Evolutionary conservation across 2,329 filamentous ascomycete species (phyloP), one percentile per base, ranked within the genome.

Genomic region (Dactylellina leptospora): DNA sequence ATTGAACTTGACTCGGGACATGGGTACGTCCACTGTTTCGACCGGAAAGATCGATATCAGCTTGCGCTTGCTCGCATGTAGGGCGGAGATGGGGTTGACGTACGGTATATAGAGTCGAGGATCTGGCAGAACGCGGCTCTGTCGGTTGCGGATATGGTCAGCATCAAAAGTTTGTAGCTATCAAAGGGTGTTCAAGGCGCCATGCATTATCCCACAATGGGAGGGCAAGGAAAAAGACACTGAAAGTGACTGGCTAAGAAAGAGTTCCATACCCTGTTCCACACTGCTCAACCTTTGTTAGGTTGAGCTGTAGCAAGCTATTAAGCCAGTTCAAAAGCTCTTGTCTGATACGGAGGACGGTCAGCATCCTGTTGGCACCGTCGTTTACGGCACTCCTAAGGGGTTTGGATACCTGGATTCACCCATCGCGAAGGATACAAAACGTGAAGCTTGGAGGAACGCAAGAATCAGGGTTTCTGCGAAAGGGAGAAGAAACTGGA

Each of bases 251-350:
- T 33, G 6, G 30, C 13, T 13, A 33, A 33, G n/a, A n/a, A n/a
- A n/a, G 20, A 38, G 40, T n/a, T 47, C 59, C 70, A 44, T 88
- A 97, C 93, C 93, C 95, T 79, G 93, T 97, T 81, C 95, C 95
- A 81, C 93, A 97, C 85, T 99, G 95, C 84, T 99, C 95, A 80
- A 99, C 92, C 83, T 97, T 97, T 78, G 90, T 97, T 78, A 99
- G 88, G 84, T 97, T 99, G 79, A 99, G 89, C 84, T 97, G 92
- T 55, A 99, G 88, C 74, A 99, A 90, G 85, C 91, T 93, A 85
- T 99, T 99, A 76, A 97, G 85, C 95, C 95, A 99, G 83, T 88
- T 86, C 77, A 99, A 85, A 77, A 99, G 87, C 84, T 99, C 95
- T 83, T 99, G 95, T 85, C 95, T 97, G 75, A 18, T n/a, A n/a